These are phyloP conservation scores for Penicillium polonicum DNA, from an alignment of 2,329 filamentous ascomycete genomes.

Conservation along the genomic window DNA sequence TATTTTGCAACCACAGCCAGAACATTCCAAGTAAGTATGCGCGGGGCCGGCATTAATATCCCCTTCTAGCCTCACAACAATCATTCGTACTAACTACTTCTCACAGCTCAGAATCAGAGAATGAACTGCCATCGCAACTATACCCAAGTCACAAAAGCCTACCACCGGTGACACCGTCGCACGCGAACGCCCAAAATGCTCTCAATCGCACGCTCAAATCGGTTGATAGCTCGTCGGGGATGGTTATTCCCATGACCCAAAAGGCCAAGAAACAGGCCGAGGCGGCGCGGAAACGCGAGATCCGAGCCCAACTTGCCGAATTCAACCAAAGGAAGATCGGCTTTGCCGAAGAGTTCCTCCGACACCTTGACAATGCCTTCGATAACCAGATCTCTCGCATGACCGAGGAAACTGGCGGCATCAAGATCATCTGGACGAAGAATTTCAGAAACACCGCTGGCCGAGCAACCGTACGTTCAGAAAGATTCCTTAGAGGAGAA, in stretches of 20 bases:
- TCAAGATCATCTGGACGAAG: conserved; percentile 61
- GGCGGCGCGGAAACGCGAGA: conserved; percentile 38
- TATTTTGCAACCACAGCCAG: conserved; percentile 18
- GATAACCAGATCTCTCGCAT: conserved; percentile 51
- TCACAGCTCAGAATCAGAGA: background rate
- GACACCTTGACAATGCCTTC: conserved; percentile 55
- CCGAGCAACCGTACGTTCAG: conserved; percentile 57
- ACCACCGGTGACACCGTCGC: background rate
- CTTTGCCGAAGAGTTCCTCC: conserved; percentile 56
- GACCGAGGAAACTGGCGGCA: conserved; percentile 54
- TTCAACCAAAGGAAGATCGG: conserved; percentile 56
- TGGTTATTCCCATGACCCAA: conserved; percentile 34
- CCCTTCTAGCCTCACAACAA: background rate
- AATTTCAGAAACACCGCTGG: conserved; percentile 63
- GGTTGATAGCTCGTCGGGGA: conserved; percentile 8
- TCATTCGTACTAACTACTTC: background rate
- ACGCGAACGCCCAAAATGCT: background rate
- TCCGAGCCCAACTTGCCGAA: conserved; percentile 27
- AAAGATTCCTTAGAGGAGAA: conserved; percentile 4
- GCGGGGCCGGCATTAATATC: background rate
- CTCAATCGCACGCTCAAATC: background rate
- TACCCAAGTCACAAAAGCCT: background rate
- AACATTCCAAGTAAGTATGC: conserved; percentile 21
- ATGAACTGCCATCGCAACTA: background rate
- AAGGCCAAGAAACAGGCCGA: conserved; percentile 42